These are phyloP conservation scores for Pichia sp. DNA, from an alignment of 1,139 yeast genomes.

Conservation along the genomic window DNA sequence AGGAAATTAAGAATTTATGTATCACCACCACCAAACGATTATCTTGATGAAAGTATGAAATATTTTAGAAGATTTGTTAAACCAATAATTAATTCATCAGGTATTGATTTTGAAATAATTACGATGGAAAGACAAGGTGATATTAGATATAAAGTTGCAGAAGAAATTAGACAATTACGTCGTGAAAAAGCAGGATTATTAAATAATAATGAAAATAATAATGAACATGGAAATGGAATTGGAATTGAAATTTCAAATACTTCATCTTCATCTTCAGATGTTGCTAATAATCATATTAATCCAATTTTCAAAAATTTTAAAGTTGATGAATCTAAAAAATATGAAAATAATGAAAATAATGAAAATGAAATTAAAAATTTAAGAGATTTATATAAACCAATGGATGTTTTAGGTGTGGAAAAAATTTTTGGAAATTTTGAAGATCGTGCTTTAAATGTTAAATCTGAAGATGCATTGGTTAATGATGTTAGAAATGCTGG, in stretches of 20 bases:
- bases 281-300: slow-evolving; percentile 1
- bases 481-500: slow-evolving; percentile 49
- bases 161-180: slow-evolving; percentile 68
- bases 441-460: slow-evolving; percentile 19
- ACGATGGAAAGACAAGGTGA: slow-evolving; percentile 85
- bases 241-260: background rate
- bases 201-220: slow-evolving; percentile 19
- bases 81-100: slow-evolving; percentile 81
- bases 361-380: slow-evolving; percentile 31
- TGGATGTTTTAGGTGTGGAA: slow-evolving; percentile 54
- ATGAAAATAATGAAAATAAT: slow-evolving; percentile 21
- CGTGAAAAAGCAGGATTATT: slow-evolving; percentile 19
- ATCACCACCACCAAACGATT: slow-evolving; percentile 96
- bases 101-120: slow-evolving; percentile 75
- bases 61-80: slow-evolving; percentile 77
- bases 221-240: slow-evolving; percentile 5
- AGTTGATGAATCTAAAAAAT: background rate
- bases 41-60: slow-evolving; percentile 65
- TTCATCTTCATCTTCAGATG: background rate
- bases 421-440: slow-evolving; percentile 32
- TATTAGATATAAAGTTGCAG: slow-evolving; percentile 75
- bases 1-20: slow-evolving; percentile 76
- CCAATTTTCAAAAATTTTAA: slow-evolving; percentile 11
- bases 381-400: slow-evolving; percentile 37
- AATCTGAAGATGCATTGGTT: slow-evolving; percentile 42